Base-by-base conservation (phyloP, 2,329 filamentous ascomycete genomes). In the Fusarium abutilonis region DNA sequence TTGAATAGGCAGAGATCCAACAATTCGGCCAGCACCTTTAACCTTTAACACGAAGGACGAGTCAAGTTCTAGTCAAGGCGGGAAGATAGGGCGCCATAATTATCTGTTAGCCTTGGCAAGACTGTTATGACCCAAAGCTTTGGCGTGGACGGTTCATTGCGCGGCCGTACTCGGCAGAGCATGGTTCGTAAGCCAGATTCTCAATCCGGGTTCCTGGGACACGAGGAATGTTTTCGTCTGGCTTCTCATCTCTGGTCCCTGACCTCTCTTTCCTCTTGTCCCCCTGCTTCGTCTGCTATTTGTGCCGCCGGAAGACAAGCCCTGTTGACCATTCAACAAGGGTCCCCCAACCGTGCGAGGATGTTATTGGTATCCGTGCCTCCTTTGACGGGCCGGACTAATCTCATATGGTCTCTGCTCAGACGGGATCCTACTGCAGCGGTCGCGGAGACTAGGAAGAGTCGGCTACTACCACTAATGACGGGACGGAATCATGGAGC, bases 401-500 rank as follows among this genome's bases (percentile, higher is more conserved):
- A 47, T 47, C 45, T 23, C 36, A 44, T 39, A 19, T 46, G 41
- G 41, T 19, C 51, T 43, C 44, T 39, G 38, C 44, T 45, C 36
- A 34, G 23, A 44, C 62, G 57, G 61, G 48, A 65, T 64, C 62
- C 52, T 52, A 56, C 47, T 62, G 52, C 48, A 17, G 38, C 48
- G 41, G 36, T 34, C 50, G 31, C 52, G 52, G 61, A 58, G 41
- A 56, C 60, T 60, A 60, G 57, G 57, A 55, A 55, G 32, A 32
- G 42, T 35, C 54, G 54, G 56, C 32, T 55, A 40, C 45, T 45
- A 38, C 45, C 62, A 63, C 62, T 64, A 65, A 63, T 38, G 48
- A 38, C 61, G 62, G 62, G 61, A 64, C 51, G 56, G 61, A 54
- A 48, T 51, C 52, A 65, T 52, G 61, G 56, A 64, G 41, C 61